Evolutionary conservation across 2,329 filamentous ascomycete species (phyloP).

Genomic region (Colletotrichum kahawae): DNA sequence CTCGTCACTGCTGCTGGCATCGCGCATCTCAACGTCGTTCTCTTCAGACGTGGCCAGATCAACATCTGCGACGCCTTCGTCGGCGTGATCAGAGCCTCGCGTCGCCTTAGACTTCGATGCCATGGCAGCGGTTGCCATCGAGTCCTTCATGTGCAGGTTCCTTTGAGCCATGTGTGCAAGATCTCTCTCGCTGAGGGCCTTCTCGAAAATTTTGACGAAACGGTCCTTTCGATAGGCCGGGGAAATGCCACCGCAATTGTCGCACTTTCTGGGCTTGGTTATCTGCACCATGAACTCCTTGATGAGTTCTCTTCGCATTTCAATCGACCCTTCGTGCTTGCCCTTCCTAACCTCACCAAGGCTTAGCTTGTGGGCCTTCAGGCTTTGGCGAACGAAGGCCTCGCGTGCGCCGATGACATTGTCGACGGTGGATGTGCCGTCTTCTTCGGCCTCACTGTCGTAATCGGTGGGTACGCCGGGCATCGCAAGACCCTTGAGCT

Average conservation of each 20-base stretch:
- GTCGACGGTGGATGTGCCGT: conserved; percentile 60
- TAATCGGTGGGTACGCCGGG: conserved; percentile 42
- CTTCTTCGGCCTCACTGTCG: conserved; percentile 67
- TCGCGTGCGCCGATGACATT: conserved; percentile 57
- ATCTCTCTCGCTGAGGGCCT: conserved; percentile 75
- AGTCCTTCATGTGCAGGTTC: conserved; percentile 71
- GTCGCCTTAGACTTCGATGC: conserved; percentile 32
- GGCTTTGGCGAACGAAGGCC: conserved; percentile 74
- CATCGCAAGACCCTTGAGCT: conserved; percentile 48
- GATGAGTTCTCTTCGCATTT: conserved; percentile 76
- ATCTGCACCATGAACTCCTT: conserved; percentile 83
- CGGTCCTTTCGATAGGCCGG: conserved; percentile 88
- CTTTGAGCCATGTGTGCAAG: conserved; percentile 76
- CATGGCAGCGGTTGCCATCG: conserved; percentile 53
- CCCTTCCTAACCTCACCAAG: conserved; percentile 57
- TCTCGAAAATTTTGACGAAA: conserved; percentile 93
- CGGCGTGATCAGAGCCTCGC: conserved; percentile 48
- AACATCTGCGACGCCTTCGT: conserved; percentile 75
- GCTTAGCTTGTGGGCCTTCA: conserved; percentile 63
- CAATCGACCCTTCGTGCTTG: conserved; percentile 84
- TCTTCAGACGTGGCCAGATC: conserved; percentile 53
- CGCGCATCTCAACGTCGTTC: conserved; percentile 44
- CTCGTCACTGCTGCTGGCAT: conserved; percentile 50
- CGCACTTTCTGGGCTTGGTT: conserved; percentile 72
- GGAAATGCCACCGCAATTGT: conserved; percentile 70